Evolutionary conservation across 2,329 filamentous ascomycete species (phyloP), one percentile per base, ranked within the genome.

Genomic region (Trichoderma citrinoviride): DNA sequence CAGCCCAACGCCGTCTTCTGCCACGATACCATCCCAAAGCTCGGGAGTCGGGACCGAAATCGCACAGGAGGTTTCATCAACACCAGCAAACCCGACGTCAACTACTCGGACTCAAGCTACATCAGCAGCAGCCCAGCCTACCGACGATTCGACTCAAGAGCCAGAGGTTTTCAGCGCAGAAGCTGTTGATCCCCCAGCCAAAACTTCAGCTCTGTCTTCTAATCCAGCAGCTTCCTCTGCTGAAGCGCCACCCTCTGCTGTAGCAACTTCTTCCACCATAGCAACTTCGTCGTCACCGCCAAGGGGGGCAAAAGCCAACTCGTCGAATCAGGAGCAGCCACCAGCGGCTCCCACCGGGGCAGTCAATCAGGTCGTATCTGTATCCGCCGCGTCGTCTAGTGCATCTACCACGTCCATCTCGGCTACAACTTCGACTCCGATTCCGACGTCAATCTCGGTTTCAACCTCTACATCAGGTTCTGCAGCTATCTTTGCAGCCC

Each of bases 141-240:
- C 49, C 25, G 40, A 62, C 14, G 41, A 54, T 5, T 62, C 49
- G 6, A 49, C 53, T 15, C 49, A 54, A 37, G 60, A 17, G 17
- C 40, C 47, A 6, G 40, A 62, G 17, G 7, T 62, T 33, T 54
- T 62, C n/a, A 62, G 60, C 37, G 60, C 49, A 19, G 49, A 19
- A 25, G 40, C 19, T 15, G 27, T 62, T 14, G 60, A 40, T 27
- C 49, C 49, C 7, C 19, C 60, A 37, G 17, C 49, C 15, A 19
- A 49, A 27, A 19, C 60, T 25, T 53, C 40, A 7, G 4, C 27
- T 53, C 15, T 41, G 23, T 10, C 27, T 2, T 19, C 60, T 21
- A 19, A 19, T 46, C 14, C 3, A 27, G 25, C 7, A 37, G 15
- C 40, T 14, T 50, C 58, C 29, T 33, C 29, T 33, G 29, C 29